Evolutionary conservation across 2,329 filamentous ascomycete genomes (phyloP), one percentile per base, ranked within the genome.

Genomic region (Monosporascus sp.): DNA sequence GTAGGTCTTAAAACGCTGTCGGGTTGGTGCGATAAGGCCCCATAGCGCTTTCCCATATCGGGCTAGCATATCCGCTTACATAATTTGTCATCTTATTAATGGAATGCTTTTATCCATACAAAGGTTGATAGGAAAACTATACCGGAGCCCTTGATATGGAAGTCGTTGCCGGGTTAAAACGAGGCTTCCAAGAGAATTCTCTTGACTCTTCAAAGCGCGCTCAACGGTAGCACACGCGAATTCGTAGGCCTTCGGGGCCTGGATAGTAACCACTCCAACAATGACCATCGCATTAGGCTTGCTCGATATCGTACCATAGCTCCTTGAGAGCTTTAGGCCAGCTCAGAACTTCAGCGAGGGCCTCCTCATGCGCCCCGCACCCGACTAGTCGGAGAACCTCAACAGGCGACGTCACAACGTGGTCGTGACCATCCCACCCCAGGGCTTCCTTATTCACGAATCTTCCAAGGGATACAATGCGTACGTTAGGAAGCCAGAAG

Each of bases 251-350:
- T 16, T 27, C 45, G 5, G 34, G 16, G 9, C 36, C 45, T 5
- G 31, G 31, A 11, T 11, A 5, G 31, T 34, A 14, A 34, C 31
- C 31, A 14, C 9, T 14, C 11, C 14, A n/a, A 26, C 22, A 41
- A 22, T 26, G n/a, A 8, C 26, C 49, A 20, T 40, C 20, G 43
- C 48, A 48, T 34, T 41, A 34, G n/a, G 9, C 36, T 43, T 44
- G 51, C 14, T 48, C 34, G 11, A 47, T 31, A 20, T 54, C 52
- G 37, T 54, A 54, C 49, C 49, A 54, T 24, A 54, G 19, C 43
- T 52, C 52, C 37, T 44, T 41, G 6, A 54, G 52, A 37, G 43
- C 24, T n/a, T 24, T 31, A 2, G 52, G 52, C 16, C 26, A 54
- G 37, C 49, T 54, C 6, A 51, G 26, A 11, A 52, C 27, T 27